Base-by-base conservation (phyloP, 2,329 filamentous ascomycete species). In the Penicillium sp. region DNA sequence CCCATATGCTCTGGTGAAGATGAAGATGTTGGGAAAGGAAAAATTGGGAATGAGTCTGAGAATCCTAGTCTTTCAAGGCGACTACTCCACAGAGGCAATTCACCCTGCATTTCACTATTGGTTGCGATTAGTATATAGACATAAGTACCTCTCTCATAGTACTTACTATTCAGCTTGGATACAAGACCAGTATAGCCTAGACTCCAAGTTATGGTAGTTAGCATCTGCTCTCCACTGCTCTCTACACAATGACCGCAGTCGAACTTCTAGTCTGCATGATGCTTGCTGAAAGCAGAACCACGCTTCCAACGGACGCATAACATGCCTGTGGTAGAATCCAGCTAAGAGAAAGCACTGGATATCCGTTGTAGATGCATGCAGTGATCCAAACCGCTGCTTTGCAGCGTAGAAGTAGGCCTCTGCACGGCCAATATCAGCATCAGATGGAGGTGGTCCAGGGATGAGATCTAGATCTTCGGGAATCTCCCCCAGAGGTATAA, bases 271-370 rank as follows among this genome's bases (percentile, higher is more conserved):
- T 49, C 65, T 59, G 55, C 65, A 66, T 11, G 65, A 66, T 10
- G 65, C 65, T 46, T 67, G 63, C 45, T 67, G 65, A 29, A 64
- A 66, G 46, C 65, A 67, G 24, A 66, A 67, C 63, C 63, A 66
- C 11, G 63, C 62, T 22, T 67, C 54, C 14, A 67, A 45, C 33
- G 65, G 63, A 13, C 63, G 60, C 50, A 66, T 58, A 8, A 52
- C 56, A 61, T 64, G 59, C 54, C 65, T 59, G 26, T 66, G 63
- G 35, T 65, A 66, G 24, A 55, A 61, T 10, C 63, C 65, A 16
- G 65, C 65, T 19, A 67, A 59, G 19, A 67, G 58, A 24, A 65
- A 67, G 24, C 65, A 66, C 14, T 65, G 61, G 2, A 67, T 67
- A 19, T 66, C 65, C 7, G 60, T 66, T 13, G 62, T 55, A 13